Evolutionary conservation across 2,329 filamentous ascomycete genomes (phyloP).

Genomic region (Aspergillus fumigatiaffinis): DNA sequence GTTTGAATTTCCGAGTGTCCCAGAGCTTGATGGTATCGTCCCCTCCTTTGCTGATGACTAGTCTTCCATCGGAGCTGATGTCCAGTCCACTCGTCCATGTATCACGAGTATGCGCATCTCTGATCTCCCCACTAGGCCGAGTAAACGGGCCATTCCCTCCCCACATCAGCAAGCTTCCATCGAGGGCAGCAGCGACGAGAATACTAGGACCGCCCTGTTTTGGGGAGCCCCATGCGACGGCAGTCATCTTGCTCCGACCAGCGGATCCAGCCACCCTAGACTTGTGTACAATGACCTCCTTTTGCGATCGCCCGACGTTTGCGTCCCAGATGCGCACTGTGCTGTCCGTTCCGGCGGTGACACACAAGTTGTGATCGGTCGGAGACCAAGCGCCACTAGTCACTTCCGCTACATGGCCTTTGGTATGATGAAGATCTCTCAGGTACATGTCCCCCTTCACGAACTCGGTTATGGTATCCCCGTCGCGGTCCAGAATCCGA

Average conservation of each 20-base stretch:
- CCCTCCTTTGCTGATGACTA: conserved; percentile 85
- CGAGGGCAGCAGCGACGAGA: conserved; percentile 76
- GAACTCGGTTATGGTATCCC: conserved; percentile 79
- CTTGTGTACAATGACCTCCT: conserved; percentile 93
- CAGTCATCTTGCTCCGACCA: conserved; percentile 89
- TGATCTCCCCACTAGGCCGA: conserved; percentile 76
- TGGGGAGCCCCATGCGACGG: conserved; percentile 78
- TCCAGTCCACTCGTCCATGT: conserved; percentile 93
- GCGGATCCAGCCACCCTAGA: conserved; percentile 83
- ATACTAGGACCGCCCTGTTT: conserved; percentile 73
- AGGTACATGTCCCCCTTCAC: conserved; percentile 98
- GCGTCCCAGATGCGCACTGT: conserved; percentile 96
- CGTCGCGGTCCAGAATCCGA: conserved; percentile 84
- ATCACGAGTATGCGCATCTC: conserved; percentile 73
- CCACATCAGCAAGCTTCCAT: conserved; percentile 91
- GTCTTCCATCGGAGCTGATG: conserved; percentile 83
- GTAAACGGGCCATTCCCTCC: conserved; percentile 80
- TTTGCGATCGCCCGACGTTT: conserved; percentile 84
- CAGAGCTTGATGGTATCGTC: conserved; percentile 93
- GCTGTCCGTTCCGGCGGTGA: conserved; percentile 91
- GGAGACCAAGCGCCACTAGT: conserved; percentile 90
- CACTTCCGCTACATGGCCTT: conserved; percentile 90
- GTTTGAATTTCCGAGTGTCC: conserved; percentile 95
- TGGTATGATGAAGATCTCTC: conserved; percentile 95
- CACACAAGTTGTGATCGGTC: conserved; percentile 74